phyloP scores from a whole-genome alignment of 2,329 filamentous ascomycete genomes.

The Colletotrichum incanum region DNA sequence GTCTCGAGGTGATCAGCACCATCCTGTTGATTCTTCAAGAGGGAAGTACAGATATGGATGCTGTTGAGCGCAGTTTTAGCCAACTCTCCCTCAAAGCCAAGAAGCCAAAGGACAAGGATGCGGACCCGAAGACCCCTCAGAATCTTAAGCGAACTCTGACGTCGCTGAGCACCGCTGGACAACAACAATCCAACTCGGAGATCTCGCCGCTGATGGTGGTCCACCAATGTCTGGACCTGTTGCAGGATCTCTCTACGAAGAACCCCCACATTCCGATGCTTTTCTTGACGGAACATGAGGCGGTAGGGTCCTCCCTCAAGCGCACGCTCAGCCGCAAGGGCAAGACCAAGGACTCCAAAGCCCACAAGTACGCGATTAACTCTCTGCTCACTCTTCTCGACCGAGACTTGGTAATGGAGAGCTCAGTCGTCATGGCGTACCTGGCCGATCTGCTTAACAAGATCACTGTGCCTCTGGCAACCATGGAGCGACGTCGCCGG shows the following conservation, averaged over 20 bases:
- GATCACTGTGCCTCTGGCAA: constrained; percentile 88
- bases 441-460: constrained; percentile 89
- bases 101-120: constrained; percentile 77
- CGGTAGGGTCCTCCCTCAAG: constrained; percentile 81
- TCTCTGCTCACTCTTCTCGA: constrained; percentile 90
- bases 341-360: constrained; percentile 88
- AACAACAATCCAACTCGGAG: constrained; percentile 79
- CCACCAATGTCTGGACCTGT: constrained; percentile 90
- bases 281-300: constrained; percentile 95
- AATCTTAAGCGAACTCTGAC: constrained; percentile 82
- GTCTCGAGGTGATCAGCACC: constrained; percentile 93
- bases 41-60: constrained; percentile 91
- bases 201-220: constrained; percentile 95
- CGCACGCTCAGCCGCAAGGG: constrained; percentile 84
- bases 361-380: constrained; percentile 92
- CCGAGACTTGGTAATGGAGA: constrained; percentile 96
- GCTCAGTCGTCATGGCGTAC: constrained; percentile 95
- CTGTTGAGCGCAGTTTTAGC: constrained; percentile 95
- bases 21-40: constrained; percentile 95
- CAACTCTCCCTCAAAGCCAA: constrained; percentile 93
- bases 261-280: constrained; percentile 91
- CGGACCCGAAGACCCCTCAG: constrained; percentile 82
- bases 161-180: constrained; percentile 63
- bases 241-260: constrained; percentile 86
- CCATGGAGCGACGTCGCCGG: constrained; percentile 86